Percentiles rank a stretch among this genome's conserved stretches.
These are phyloP conservation scores for Fraxinus dipetala DNA, from an alignment of 305 asterid species.

Conservation along the genomic window DNA sequence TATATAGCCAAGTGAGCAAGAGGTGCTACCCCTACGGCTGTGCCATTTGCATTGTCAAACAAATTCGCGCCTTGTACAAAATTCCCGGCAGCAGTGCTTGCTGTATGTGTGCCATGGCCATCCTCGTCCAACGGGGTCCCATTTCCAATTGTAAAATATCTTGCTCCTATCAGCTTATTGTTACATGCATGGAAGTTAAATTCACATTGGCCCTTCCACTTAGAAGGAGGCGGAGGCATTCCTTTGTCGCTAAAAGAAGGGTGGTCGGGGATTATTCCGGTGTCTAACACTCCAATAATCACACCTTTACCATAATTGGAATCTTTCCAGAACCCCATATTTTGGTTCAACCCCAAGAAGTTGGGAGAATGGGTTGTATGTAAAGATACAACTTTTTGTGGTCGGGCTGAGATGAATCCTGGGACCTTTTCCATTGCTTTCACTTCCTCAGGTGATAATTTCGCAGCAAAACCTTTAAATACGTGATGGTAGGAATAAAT, in stretches of 20 bases:
- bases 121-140: conserved; percentile 25
- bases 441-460: conserved; percentile 34
- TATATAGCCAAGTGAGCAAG: conserved; percentile 54
- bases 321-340: conserved; percentile 48
- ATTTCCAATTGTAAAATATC: conserved; percentile 15
- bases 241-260: conserved; percentile 49
- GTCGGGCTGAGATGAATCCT: conserved; percentile 38
- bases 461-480: conserved; percentile 53
- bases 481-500: conserved; percentile 42
- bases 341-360: conserved; percentile 46
- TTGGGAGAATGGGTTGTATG: conserved; percentile 49
- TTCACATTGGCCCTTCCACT: conserved; percentile 59
- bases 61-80: conserved; percentile 41
- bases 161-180: conserved; percentile 58
- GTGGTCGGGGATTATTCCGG: conserved; percentile 42
- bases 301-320: conserved; percentile 49
- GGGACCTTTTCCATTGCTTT: conserved; percentile 34
- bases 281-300: conserved; percentile 50
- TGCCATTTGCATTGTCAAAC: conserved; percentile 51
- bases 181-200: conserved; percentile 38
- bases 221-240: conserved; percentile 52
- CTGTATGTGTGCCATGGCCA: conserved; percentile 61
- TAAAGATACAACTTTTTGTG: conserved; percentile 13
- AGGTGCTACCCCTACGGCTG: conserved; percentile 51
- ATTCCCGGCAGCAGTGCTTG: conserved; percentile 56